phyloP scores from a whole-genome alignment of 345 rosid species.

The Sonneratia alba region DNA sequence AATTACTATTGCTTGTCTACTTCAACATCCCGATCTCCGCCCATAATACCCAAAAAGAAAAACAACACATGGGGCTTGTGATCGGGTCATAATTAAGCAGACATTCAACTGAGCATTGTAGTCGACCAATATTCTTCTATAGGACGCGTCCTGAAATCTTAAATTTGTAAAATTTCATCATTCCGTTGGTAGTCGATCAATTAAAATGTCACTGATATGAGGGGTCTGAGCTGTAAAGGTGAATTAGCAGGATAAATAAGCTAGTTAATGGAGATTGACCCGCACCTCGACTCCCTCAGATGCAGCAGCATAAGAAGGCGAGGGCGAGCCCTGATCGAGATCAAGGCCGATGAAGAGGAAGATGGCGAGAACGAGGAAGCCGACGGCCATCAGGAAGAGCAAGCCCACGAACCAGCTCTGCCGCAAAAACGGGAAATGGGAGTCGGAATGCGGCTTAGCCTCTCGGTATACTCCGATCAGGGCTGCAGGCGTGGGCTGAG shows the following conservation, averaged over 20 bases:
- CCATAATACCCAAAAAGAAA: neutral
- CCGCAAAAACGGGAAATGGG: slow-evolving; percentile 63
- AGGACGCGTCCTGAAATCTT: neutral
- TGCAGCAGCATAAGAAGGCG: slow-evolving; percentile 49
- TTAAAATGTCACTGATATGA: no score
- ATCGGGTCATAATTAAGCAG: neutral
- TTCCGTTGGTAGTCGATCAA: neutral
- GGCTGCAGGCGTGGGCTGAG: slow-evolving; percentile 2
- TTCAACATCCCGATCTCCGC: neutral
- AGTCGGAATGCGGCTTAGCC: slow-evolving; percentile 6
- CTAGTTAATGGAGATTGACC: neutral
- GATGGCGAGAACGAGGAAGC: slow-evolving; percentile 53
- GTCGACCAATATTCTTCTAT: neutral
- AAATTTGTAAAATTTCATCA: neutral
- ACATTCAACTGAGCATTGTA: neutral
- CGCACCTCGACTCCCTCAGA: slow-evolving; percentile 71
- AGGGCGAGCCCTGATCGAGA: slow-evolving; percentile 35
- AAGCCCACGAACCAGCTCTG: slow-evolving; percentile 68
- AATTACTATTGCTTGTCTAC: neutral
- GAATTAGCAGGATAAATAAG: neutral
- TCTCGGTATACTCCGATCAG: slow-evolving; percentile 20
- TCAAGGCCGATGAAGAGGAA: slow-evolving; percentile 61
- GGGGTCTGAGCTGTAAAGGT: neutral
- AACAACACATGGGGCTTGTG: neutral
- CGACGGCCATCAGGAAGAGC: slow-evolving; percentile 60